A percentile compares a stretch with the other conserved stretches of the same genome.
Conservation (phyloP, 371 early-diverging fungal genomes). For the Synchytrium microbalum region DNA sequence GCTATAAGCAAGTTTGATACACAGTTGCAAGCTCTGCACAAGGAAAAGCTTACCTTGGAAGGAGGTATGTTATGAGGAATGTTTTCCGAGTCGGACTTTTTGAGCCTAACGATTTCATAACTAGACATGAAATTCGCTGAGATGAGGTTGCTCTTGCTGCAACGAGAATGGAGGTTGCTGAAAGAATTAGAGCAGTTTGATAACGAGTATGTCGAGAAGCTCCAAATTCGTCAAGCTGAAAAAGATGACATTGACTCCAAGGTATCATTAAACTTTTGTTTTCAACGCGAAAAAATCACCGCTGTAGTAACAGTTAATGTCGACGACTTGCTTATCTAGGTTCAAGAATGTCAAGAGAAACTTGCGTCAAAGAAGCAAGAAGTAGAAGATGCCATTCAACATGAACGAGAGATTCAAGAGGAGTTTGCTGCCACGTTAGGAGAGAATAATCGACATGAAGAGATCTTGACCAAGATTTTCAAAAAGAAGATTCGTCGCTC, state of each 20-base stretch:
- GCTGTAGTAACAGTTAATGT: not conserved
- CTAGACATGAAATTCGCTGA: slow-evolving; percentile 44
- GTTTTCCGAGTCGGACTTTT: not conserved
- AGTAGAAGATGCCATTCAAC: slow-evolving; percentile 31
- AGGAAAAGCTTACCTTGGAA: slow-evolving; percentile 36
- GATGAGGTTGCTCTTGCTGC: slow-evolving; percentile 42
- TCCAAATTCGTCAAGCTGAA: slow-evolving; percentile 31
- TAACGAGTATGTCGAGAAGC: slow-evolving; percentile 38
- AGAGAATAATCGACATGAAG: slow-evolving; percentile 46
- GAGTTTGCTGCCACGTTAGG: slow-evolving; percentile 31
- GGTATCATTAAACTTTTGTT: slow-evolving; percentile 14
- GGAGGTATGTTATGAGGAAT: slow-evolving; percentile 28
- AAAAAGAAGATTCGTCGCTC: slow-evolving; percentile 41
- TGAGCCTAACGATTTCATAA: slow-evolving; percentile 3
- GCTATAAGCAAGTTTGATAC: slow-evolving; percentile 36
- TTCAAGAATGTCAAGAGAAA: slow-evolving; percentile 46
- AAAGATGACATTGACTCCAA: slow-evolving; percentile 41
- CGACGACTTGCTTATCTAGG: slow-evolving; percentile 24
- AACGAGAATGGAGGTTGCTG: slow-evolving; percentile 45
- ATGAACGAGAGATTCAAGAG: slow-evolving; percentile 37
- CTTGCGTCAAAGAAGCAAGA: slow-evolving; percentile 39
- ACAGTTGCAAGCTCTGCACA: slow-evolving; percentile 21
- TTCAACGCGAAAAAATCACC: not conserved
- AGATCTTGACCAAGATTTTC: slow-evolving; percentile 43
- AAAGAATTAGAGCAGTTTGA: slow-evolving; percentile 54